phyloP scores from a whole-genome alignment of 768 basidiomycete species.

The Hypholoma sublateritium region DNA sequence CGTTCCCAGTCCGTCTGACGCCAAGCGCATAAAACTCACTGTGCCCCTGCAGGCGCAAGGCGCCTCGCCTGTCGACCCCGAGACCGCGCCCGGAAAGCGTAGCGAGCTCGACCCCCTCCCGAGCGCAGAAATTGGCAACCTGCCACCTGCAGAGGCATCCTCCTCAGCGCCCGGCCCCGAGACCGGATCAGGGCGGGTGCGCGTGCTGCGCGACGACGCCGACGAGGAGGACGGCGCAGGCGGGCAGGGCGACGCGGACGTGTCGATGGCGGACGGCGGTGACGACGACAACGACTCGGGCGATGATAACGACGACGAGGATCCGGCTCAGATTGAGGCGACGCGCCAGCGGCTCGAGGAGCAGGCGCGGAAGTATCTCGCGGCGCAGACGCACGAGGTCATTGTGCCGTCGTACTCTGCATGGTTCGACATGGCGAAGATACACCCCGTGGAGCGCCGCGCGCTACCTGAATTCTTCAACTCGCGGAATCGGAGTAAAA shows the following conservation, averaged over 20 bases:
- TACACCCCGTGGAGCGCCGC: conserved; percentile 89
- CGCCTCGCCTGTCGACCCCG: conserved; percentile 75
- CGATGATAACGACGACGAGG: conserved; percentile 84
- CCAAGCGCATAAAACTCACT: conserved; percentile 59
- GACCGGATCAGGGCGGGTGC: conserved; percentile 41
- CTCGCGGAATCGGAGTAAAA: conserved; percentile 91
- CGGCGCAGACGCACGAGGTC: conserved; percentile 95
- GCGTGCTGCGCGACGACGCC: conserved; percentile 50
- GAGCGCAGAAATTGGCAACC: conserved; percentile 77
- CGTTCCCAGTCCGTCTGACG: conserved; percentile 47
- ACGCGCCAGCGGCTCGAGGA: conserved; percentile 79
- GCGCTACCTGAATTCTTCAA: conserved; percentile 99
- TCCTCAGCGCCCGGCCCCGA: conserved; percentile 34
- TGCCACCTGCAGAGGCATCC: conserved; percentile 44
- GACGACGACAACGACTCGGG: conserved; percentile 79
- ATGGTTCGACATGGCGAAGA: conserved; percentile 96
- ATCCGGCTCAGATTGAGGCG: conserved; percentile 80
- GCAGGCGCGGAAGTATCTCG: conserved; percentile 91
- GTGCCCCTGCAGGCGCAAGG: conserved; percentile 58
- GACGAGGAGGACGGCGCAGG: conserved; percentile 59
- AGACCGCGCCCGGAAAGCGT: conserved; percentile 80
- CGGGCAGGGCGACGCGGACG: conserved; percentile 28
- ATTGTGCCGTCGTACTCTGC: conserved; percentile 96
- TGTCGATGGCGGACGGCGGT: conserved; percentile 78
- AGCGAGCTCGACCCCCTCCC: conserved; percentile 84